Percentiles rank a stretch among this genome's conserved stretches.
phyloP scores from a whole-genome alignment of 208 protist genomes.

The Trypanosoma lewisi region DNA sequence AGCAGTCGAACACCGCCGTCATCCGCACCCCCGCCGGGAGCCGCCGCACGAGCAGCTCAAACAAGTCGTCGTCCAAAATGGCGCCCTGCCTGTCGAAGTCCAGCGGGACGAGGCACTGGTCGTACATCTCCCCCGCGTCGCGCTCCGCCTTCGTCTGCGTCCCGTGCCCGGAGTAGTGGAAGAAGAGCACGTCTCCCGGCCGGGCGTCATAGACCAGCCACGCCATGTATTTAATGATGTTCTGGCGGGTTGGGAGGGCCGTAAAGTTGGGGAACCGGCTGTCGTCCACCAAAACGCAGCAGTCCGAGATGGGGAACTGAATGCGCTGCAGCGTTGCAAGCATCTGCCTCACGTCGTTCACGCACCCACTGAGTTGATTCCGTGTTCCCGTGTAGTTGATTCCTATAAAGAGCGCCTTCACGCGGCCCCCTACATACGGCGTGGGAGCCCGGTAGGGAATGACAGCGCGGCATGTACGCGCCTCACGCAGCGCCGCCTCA shows the following conservation, averaged over 20 bases:
- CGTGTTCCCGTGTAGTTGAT: constrained; percentile 87
- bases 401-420: constrained; percentile 88
- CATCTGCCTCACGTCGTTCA: constrained; percentile 87
- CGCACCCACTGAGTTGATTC: constrained; percentile 71
- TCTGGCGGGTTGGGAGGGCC: constrained; percentile 69
- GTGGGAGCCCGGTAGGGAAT: constrained; percentile 71
- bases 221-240: constrained; percentile 84
- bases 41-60: constrained; percentile 64
- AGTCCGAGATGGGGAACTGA: constrained; percentile 76
- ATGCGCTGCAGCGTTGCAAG: constrained; percentile 76
- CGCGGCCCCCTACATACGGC: constrained; percentile 80
- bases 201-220: constrained; percentile 77
- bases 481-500: constrained; percentile 37
- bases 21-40: constrained; percentile 81
- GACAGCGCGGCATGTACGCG: constrained; percentile 41
- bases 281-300: constrained; percentile 86
- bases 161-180: constrained; percentile 92
- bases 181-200: constrained; percentile 87
- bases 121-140: constrained; percentile 73
- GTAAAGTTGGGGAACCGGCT: constrained; percentile 69
- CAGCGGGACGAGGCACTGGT: constrained; percentile 82
- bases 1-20: constrained; percentile 93
- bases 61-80: constrained; percentile 91
- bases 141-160: constrained; percentile 45
- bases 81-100: constrained; percentile 65